Conservation (phyloP, 192 early-diverging fungal genomes). For the Backusella mclennaniae region DNA sequence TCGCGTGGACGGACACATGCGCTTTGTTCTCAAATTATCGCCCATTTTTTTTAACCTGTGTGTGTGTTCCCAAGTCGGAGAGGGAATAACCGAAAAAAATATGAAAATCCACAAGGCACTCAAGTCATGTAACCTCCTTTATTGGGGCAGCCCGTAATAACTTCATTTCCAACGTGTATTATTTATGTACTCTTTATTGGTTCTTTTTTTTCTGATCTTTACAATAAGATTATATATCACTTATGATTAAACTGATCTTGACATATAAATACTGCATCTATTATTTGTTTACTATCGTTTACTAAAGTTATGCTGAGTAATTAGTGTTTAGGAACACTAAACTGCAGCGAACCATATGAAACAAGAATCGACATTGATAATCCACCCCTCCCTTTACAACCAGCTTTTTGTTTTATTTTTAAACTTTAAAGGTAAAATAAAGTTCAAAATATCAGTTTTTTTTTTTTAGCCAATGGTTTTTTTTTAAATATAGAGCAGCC, state of each 20-base stretch:
- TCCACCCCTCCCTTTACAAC: neutral
- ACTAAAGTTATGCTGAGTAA: neutral
- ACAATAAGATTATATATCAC: neutral
- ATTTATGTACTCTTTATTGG: neutral
- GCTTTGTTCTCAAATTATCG: neutral
- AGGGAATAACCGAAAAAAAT: neutral
- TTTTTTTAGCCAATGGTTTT: neutral
- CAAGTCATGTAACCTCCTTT: neutral
- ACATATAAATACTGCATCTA: neutral
- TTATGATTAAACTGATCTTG: neutral
- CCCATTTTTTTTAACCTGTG: neutral
- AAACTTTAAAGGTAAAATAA: neutral
- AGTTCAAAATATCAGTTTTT: neutral
- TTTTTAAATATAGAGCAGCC: neutral
- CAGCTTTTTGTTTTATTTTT: neutral
- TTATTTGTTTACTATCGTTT: neutral
- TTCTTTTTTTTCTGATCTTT: neutral
- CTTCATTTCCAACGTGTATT: neutral
- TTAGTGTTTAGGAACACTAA: neutral
- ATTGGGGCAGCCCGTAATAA: neutral
- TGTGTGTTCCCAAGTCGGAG: neutral
- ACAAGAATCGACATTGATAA: neutral
- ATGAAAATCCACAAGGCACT: neutral
- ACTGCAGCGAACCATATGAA: neutral
- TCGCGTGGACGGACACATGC: constrained; percentile 1